phyloP scores from a whole-genome alignment of 164 flowering plant species.

The Vitis rupestris region DNA sequence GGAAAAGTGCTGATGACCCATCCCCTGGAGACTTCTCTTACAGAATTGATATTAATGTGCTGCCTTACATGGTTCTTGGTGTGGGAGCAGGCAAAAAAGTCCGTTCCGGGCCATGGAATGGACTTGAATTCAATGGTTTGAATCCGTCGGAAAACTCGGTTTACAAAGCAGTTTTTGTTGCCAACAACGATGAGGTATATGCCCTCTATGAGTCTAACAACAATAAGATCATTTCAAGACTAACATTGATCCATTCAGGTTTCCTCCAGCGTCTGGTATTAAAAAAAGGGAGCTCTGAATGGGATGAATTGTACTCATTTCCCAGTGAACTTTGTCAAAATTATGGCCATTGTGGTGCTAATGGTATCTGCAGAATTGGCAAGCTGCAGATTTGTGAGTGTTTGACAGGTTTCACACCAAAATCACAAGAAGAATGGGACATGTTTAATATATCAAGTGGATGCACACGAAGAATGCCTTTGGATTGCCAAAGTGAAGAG shows the following conservation, averaged over 20 bases:
- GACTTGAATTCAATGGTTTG: no score
- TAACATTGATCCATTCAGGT: background rate
- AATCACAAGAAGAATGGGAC: slow-evolving; percentile 12
- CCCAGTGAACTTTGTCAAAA: background rate
- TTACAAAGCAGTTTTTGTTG: no score
- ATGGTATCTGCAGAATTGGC: background rate
- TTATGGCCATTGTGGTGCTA: background rate
- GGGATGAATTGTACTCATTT: background rate
- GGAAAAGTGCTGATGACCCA: no score
- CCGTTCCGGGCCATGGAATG: no score
- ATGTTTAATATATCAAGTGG: slow-evolving; percentile 5
- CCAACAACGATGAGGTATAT: background rate
- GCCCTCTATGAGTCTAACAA: background rate
- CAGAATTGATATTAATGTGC: no score
- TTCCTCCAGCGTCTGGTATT: background rate
- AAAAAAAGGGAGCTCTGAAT: background rate
- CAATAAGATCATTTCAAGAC: background rate
- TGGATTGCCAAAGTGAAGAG: slow-evolving; percentile 6
- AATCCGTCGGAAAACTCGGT: no score
- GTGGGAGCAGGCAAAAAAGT: no score
- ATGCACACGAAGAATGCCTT: slow-evolving; percentile 3
- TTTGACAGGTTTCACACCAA: slow-evolving; percentile 19
- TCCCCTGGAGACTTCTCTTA: no score
- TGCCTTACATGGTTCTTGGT: no score
- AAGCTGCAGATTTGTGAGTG: slow-evolving; percentile 10